Conservation (phyloP, 176 grass and related monocot genomes). For the Zea mays region Zm-B73-REFERENCE-NAM-5.0 NC_050104.1:112919001-112919500, state of each 20-base stretch:
- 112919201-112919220: conserved; percentile 62
- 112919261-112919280: conserved; percentile 83
- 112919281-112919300: conserved; percentile 72
- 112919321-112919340: conserved; percentile 30
- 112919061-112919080: conserved; percentile 57
- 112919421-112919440: conserved; percentile 53
- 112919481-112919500: conserved; percentile 72
- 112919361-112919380: too few relatives aligned
- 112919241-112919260: conserved; percentile 65
- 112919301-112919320: conserved; percentile 70
- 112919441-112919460: conserved; percentile 67
- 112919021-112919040: conserved; percentile 60
- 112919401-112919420: too few relatives aligned
- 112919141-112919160: conserved; percentile 63
- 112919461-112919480: conserved; percentile 79
- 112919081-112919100: conserved; percentile 33
- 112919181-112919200: conserved; percentile 58
- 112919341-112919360: too few relatives aligned
- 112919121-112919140: conserved; percentile 59
- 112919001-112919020: conserved; percentile 79
- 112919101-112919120: conserved; percentile 52
- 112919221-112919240: conserved; percentile 66
- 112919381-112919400: too few relatives aligned
- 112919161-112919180: conserved; percentile 89
- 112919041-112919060: conserved; percentile 71